Evolutionary conservation across 2,329 filamentous ascomycete genomes (phyloP).

Genomic region (Penicillium concentricum): DNA sequence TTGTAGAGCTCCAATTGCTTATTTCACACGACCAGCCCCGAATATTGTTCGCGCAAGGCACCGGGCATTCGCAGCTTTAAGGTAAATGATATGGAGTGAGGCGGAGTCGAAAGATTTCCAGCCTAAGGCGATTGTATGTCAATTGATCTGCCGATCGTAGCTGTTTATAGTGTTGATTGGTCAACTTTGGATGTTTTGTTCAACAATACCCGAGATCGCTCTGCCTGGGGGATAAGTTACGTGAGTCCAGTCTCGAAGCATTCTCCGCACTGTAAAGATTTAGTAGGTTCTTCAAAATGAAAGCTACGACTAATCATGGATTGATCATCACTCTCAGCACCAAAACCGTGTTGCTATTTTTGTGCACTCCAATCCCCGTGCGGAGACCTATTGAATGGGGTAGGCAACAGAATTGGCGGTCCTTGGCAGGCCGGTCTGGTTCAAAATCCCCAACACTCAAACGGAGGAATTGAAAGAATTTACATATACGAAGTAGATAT

Average conservation of each 20-base stretch:
- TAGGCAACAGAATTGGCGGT: constrained; percentile 13
- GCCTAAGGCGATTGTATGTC: background rate
- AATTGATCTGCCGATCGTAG: background rate
- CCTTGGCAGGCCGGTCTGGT: background rate
- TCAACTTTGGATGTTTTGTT: background rate
- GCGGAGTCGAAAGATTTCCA: constrained; percentile 1
- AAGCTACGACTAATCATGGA: background rate
- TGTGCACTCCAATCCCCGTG: background rate
- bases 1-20: background rate
- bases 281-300: background rate
- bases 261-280: background rate
- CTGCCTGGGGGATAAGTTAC: background rate
- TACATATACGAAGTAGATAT: background rate
- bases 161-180: background rate
- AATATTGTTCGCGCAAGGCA: background rate
- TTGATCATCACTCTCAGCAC: background rate
- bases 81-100: background rate
- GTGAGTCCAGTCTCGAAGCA: background rate
- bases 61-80: background rate
- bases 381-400: background rate
- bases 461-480: background rate
- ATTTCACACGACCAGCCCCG: background rate
- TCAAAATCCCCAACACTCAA: background rate
- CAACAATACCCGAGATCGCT: background rate
- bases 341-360: constrained; percentile 2